phyloP scores from a whole-genome alignment of 352 stramenopile genomes.

The Phytophthora foliorum region DNA sequence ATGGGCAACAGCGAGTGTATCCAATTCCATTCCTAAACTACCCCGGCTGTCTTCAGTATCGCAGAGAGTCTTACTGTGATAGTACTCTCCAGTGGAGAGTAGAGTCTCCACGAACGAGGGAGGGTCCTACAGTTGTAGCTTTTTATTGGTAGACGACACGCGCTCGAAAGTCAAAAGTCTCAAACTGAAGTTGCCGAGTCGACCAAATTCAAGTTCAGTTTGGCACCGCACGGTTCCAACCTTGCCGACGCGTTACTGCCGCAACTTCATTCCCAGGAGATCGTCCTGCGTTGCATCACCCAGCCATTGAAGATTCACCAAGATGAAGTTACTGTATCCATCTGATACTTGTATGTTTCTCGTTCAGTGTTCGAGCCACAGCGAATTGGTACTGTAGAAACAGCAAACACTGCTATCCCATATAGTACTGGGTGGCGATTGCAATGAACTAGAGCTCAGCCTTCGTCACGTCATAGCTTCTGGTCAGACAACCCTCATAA shows the following conservation, averaged over 20 bases:
- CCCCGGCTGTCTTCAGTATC: too few species aligned
- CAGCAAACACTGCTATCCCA: neutral
- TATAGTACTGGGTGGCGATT: neutral
- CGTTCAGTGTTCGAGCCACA: neutral
- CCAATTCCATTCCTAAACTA: too few species aligned
- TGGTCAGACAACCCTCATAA: slow-evolving; percentile 6
- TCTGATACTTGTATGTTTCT: neutral
- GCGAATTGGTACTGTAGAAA: neutral
- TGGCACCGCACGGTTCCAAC: slow-evolving; percentile 21
- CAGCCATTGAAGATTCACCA: too few species aligned
- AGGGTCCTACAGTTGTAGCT: neutral
- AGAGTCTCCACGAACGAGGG: neutral
- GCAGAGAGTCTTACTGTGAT: too few species aligned
- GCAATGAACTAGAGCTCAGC: neutral
- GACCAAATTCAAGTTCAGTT: slow-evolving; percentile 33
- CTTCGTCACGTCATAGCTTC: neutral
- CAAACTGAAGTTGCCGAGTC: slow-evolving; percentile 19
- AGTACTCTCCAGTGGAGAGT: too few species aligned
- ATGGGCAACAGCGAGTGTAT: neutral
- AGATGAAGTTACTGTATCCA: neutral
- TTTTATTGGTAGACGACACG: slow-evolving; percentile 16
- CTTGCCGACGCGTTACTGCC: neutral
- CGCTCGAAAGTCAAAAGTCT: slow-evolving; percentile 12
- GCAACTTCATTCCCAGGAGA: neutral
- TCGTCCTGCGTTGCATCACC: neutral